Conservation (phyloP, 352 stramenopile genomes). For the Phytopythium delawarense region DNA sequence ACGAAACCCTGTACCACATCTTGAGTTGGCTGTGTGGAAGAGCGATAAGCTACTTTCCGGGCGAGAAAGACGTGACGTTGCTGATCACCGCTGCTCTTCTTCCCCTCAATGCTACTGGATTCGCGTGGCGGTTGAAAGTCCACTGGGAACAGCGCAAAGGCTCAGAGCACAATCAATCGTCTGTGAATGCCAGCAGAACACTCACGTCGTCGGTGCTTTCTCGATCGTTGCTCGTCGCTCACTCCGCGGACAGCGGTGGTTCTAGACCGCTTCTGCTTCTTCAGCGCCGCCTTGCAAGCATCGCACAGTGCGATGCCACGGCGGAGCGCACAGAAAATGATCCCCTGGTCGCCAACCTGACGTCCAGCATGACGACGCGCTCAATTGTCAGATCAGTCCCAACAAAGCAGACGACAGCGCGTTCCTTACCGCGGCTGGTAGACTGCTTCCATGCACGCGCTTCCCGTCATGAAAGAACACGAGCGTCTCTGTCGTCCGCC, state of each 20-base stretch:
- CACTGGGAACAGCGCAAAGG: no score
- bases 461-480: background rate
- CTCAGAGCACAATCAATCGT: background rate
- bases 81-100: no score
- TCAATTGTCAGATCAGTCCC: background rate
- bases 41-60: no score
- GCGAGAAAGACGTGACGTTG: no score
- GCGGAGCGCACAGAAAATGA: background rate
- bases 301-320: background rate
- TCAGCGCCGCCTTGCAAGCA: background rate
- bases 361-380: background rate
- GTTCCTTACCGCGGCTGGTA: background rate
- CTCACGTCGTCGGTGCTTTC: background rate
- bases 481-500: background rate
- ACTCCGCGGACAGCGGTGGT: no score
- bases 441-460: background rate
- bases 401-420: background rate
- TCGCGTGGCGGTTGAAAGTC: no score
- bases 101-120: no score
- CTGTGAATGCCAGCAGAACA: background rate
- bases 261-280: background rate
- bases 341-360: background rate
- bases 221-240: background rate
- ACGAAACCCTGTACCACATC: no score
- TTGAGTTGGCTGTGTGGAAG: no score